Evolutionary conservation across 306 rosid genomes (phyloP), one percentile per base, ranked within the genome.

Genomic region (Dalbergia cochinchinensis): DNA sequence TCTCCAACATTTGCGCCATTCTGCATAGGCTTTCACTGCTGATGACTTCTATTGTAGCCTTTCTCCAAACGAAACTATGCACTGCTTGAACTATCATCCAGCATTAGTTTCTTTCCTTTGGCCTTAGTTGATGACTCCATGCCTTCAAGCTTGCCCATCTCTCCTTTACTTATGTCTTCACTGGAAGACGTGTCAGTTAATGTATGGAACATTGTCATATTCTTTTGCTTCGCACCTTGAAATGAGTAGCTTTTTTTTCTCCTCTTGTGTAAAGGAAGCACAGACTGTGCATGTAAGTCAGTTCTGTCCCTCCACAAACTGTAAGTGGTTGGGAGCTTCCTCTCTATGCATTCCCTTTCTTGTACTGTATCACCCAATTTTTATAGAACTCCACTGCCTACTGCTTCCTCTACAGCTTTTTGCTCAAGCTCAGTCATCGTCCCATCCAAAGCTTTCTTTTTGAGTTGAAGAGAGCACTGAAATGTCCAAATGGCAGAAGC

Each of bases 281-380:
- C 83, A 73, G 94, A 54, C 69, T 82, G 87, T 11, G 85, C 55
- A 45, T 42, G 59, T 63, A 74, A 70, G 42, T 58, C 57, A 11
- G 71, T 31, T 55, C 50, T 65, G 69, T 93, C 94, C 69, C 94
- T 73, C 4, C 98, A 92, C 68, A 91, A 86, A 77, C 97, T 88
- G 55, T 90, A 91, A 1, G 83, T 87, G 13, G 90, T 86, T 64
- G 92, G 88, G 69, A 93, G 85, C 85, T 88, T 91, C 87, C 91
- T 88, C 71, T 88, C 71, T 22, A 91, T 90, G 78, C 76, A 50
- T 81, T 91, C 86, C 84, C 88, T 91, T 79, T 88, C 71, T 57
- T 84, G 69, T 31, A 86, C 78, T 77, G 76, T 50, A 69, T 68
- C 80, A 31, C 78, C 73, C 71, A 91, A 69, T 61, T 86, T 79